Percentiles rank a stretch among this genome's conserved stretches.
Conservation (phyloP, 2,329 filamentous ascomycete genomes). For the Colletotrichum tabaci region DNA sequence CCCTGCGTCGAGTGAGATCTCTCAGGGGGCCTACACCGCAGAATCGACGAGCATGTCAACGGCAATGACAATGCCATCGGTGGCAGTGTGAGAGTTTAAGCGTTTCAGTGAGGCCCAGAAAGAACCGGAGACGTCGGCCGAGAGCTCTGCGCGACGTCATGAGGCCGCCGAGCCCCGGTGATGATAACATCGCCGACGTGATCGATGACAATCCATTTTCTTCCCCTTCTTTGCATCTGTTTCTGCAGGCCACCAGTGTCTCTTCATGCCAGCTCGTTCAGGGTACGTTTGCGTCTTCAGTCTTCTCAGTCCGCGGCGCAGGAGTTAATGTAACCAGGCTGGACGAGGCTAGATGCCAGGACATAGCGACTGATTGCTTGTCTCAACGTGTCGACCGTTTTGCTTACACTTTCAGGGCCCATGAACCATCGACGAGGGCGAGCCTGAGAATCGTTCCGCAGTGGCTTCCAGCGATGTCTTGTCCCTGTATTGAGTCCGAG, state of each 20-base stretch:
- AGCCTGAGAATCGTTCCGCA: background rate
- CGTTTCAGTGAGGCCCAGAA: slow-evolving; percentile 26
- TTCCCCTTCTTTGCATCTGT: no score
- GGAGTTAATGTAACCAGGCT: background rate
- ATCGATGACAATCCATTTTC: background rate
- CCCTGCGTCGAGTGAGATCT: slow-evolving; percentile 4
- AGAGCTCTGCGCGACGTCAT: background rate
- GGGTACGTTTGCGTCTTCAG: background rate
- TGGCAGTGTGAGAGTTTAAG: background rate
- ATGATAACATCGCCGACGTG: background rate
- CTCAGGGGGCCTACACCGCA: background rate
- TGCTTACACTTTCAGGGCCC: background rate
- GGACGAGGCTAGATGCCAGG: background rate
- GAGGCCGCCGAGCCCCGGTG: background rate
- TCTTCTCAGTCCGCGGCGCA: background rate
- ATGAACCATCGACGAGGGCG: background rate
- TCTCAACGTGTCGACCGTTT: background rate
- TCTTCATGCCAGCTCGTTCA: background rate
- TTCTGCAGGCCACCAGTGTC: no score
- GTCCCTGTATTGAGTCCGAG: background rate
- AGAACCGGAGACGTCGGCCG: slow-evolving; percentile 1
- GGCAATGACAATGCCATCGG: background rate
- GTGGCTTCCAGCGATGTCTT: background rate
- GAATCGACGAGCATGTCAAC: background rate
- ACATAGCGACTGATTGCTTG: background rate